Evolutionary conservation across 176 grass and related monocot species (phyloP).

Genomic region (Cymbopogon citratus): DNA sequence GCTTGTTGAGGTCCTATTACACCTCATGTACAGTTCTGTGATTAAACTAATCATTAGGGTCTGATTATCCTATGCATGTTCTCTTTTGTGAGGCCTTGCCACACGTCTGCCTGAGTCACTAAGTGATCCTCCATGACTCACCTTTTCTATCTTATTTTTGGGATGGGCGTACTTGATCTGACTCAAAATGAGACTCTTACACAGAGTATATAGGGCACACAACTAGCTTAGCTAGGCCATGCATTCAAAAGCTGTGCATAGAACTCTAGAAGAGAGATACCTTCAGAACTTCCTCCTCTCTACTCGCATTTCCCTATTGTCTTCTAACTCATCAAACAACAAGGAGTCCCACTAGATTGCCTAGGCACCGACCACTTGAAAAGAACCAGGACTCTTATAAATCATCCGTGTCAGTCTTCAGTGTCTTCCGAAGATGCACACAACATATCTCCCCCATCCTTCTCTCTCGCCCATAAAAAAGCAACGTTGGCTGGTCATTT

Average conservation of each 20-base stretch:
- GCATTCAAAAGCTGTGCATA: constrained; percentile 18
- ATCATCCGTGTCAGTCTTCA: constrained; percentile 10
- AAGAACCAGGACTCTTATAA: constrained; percentile 28
- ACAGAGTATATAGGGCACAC: constrained; percentile 7
- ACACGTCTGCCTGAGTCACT: constrained; percentile 31
- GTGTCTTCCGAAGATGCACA: constrained; percentile 20
- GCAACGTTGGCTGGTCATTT: not conserved
- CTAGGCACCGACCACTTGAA: not conserved
- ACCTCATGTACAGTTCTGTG: constrained; percentile 13
- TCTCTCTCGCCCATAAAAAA: constrained; percentile 15
- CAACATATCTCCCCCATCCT: constrained; percentile 23
- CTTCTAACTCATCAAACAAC: constrained; percentile 7
- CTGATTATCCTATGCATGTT: constrained; percentile 33
- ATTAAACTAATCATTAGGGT: constrained; percentile 41
- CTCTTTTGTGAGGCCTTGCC: constrained; percentile 10
- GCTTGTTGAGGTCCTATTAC: not conserved
- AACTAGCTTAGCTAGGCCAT: constrained; percentile 32
- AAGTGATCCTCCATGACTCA: constrained; percentile 13
- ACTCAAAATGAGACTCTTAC: constrained; percentile 27
- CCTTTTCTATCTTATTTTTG: constrained; percentile 18
- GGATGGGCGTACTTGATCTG: constrained; percentile 29
- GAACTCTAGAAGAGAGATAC: constrained; percentile 10
- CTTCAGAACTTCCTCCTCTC: constrained; percentile 1
- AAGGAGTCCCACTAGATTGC: constrained; percentile 13
- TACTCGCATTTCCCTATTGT: constrained; percentile 5